These are phyloP conservation scores for Mimosa pudica DNA, from an alignment of 306 rosid genomes.

Conservation along the genomic window DNA sequence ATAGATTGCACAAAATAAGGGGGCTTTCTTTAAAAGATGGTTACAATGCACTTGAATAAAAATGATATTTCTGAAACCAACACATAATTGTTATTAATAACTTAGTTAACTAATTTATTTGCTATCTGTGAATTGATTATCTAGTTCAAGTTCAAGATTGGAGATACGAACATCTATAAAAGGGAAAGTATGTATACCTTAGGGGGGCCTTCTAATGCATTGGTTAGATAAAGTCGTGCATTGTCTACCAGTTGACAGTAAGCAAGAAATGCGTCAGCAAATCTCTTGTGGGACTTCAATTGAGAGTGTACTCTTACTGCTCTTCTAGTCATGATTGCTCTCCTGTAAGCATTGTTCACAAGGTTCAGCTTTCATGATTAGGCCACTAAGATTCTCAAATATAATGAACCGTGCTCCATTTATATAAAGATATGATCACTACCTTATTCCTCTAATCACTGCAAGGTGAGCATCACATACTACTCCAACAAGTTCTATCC, in stretches of 20 bases:
- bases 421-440: neutral
- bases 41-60: no score
- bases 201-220: constrained; percentile 89
- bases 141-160: no score
- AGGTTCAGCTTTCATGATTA: constrained; percentile 3
- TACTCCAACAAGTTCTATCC: constrained; percentile 96
- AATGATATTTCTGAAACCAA: no score
- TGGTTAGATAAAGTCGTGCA: constrained; percentile 86
- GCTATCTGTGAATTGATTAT: no score
- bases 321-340: constrained; percentile 94
- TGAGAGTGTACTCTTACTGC: constrained; percentile 91
- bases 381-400: constrained; percentile 23
- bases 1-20: no score
- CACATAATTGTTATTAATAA: no score
- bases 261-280: constrained; percentile 82
- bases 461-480: constrained; percentile 98
- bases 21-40: no score
- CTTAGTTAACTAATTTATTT: no score
- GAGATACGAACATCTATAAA: neutral
- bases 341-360: constrained; percentile 56
- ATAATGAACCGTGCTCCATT: constrained; percentile 1
- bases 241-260: constrained; percentile 88
- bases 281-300: constrained; percentile 88
- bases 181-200: constrained; percentile 54
- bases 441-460: constrained; percentile 95